Percentiles rank a stretch among this genome's conserved stretches.
phyloP scores from a whole-genome alignment of 305 asterid genomes.

The Plantago coronopus region DNA sequence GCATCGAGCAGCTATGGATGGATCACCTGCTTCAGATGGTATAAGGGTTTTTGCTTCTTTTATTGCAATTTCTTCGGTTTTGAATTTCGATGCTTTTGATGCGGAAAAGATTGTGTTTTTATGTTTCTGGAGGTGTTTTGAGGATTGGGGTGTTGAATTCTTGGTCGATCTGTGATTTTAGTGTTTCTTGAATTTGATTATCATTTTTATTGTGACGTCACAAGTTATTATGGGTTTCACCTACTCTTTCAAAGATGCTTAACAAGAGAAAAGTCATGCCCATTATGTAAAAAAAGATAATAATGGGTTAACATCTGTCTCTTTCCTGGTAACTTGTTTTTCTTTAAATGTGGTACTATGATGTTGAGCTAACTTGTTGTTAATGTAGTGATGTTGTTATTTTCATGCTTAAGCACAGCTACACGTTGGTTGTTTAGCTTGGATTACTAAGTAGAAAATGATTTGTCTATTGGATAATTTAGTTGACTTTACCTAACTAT shows the following conservation, averaged over 20 bases:
- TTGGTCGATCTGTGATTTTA: constrained; percentile 43
- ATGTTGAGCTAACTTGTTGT: constrained; percentile 28
- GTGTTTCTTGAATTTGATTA: constrained; percentile 26
- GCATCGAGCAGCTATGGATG: constrained; percentile 39
- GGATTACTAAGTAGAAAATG: constrained; percentile 21
- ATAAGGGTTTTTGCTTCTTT: constrained; percentile 22
- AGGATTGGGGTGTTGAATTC: constrained; percentile 28
- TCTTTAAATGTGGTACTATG: constrained; percentile 13
- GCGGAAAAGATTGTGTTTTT: constrained; percentile 19
- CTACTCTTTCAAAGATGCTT: constrained; percentile 27
- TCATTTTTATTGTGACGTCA: constrained; percentile 22
- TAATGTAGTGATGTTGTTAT: constrained; percentile 17
- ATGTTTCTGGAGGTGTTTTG: constrained; percentile 15
- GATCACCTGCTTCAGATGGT: constrained; percentile 48
- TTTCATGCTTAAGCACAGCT: constrained; percentile 16
- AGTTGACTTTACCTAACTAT: constrained; percentile 1
- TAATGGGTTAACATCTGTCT: constrained; percentile 27
- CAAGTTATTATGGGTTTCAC: constrained; percentile 14
- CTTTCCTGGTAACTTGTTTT: constrained; percentile 13
- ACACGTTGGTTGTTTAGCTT: constrained; percentile 11
- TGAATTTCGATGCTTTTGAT: constrained; percentile 24
- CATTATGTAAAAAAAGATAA: constrained; percentile 15
- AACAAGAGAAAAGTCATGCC: constrained; percentile 2
- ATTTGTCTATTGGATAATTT: constrained; percentile 6
- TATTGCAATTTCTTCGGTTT: constrained; percentile 12